phyloP scores from a whole-genome alignment of 768 basidiomycete genomes.

The Termitomyces heimii region DNA sequence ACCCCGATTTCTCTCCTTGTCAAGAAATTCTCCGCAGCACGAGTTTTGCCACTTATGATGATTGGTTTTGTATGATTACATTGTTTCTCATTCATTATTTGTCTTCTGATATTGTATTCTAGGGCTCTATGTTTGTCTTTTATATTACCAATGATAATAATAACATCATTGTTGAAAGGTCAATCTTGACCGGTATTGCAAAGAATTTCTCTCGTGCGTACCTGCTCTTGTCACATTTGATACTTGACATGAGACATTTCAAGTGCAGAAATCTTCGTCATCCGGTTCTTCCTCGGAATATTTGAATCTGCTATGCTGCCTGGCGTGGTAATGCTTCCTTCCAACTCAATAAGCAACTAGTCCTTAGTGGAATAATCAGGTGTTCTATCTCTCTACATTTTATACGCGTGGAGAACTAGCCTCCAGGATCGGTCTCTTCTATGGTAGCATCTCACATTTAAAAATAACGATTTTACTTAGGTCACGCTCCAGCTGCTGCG shows the following conservation, averaged over 20 bases:
- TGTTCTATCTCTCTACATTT: constrained; percentile 47
- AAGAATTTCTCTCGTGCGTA: constrained; percentile 38
- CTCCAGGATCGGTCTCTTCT: constrained; percentile 44
- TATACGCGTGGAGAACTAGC: constrained; percentile 47
- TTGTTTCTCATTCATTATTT: neutral
- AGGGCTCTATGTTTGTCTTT: constrained; percentile 36
- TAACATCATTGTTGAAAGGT: constrained; percentile 20
- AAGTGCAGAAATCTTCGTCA: constrained; percentile 35
- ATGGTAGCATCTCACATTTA: constrained; percentile 21
- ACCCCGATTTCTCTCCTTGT: constrained; percentile 46
- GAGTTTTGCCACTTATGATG: constrained; percentile 44
- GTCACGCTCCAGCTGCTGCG: constrained; percentile 26
- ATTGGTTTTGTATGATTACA: constrained; percentile 37
- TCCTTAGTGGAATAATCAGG: constrained; percentile 14
- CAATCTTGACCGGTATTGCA: constrained; percentile 37
- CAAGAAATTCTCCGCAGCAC: constrained; percentile 40
- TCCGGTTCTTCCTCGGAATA: constrained; percentile 44
- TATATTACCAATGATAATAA: neutral
- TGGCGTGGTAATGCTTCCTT: constrained; percentile 27
- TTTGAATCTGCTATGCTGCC: constrained; percentile 47
- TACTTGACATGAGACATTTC: neutral
- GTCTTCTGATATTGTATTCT: neutral
- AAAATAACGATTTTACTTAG: neutral
- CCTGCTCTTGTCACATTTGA: neutral
- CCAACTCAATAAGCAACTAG: neutral